Conservation (phyloP, 495 filamentous ascomycete genomes). For the Aspergillus biplanus region DNA sequence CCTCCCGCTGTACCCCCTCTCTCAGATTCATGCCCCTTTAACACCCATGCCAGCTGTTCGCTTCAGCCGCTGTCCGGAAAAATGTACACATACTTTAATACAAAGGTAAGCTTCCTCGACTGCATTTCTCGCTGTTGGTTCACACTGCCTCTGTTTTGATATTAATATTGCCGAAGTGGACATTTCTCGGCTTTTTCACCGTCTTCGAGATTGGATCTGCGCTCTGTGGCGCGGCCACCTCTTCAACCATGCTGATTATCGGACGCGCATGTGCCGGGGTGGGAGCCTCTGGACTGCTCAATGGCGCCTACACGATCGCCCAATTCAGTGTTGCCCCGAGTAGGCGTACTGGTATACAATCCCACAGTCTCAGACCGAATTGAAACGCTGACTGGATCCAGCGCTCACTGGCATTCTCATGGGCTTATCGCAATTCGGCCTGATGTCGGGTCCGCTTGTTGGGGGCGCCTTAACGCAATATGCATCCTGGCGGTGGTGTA, state of each 20-base stretch:
- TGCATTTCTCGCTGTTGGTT: neutral
- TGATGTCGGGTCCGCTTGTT: constrained; percentile 56
- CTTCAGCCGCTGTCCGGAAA: constrained; percentile 16
- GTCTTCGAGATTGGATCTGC: constrained; percentile 57
- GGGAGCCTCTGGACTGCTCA: constrained; percentile 47
- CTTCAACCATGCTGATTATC: constrained; percentile 68
- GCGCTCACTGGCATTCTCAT: constrained; percentile 18
- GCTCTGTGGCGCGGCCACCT: constrained; percentile 72
- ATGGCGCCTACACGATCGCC: constrained; percentile 13
- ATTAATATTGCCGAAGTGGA: constrained; percentile 7
- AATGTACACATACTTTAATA: constrained; percentile 12
- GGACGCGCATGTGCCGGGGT: constrained; percentile 77
- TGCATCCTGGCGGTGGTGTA: constrained; percentile 74
- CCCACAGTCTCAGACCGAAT: neutral
- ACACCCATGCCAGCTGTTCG: neutral
- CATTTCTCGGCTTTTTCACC: constrained; percentile 67
- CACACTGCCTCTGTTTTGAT: neutral
- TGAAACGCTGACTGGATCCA: neutral
- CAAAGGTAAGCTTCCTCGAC: neutral
- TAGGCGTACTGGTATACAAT: constrained; percentile 1
- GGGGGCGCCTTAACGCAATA: constrained; percentile 42
- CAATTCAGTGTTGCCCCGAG: neutral
- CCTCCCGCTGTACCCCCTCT: neutral
- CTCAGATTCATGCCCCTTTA: neutral
- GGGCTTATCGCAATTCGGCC: constrained; percentile 14